Conservation (phyloP, 345 rosid species). For the Angophora floribunda region DNA sequence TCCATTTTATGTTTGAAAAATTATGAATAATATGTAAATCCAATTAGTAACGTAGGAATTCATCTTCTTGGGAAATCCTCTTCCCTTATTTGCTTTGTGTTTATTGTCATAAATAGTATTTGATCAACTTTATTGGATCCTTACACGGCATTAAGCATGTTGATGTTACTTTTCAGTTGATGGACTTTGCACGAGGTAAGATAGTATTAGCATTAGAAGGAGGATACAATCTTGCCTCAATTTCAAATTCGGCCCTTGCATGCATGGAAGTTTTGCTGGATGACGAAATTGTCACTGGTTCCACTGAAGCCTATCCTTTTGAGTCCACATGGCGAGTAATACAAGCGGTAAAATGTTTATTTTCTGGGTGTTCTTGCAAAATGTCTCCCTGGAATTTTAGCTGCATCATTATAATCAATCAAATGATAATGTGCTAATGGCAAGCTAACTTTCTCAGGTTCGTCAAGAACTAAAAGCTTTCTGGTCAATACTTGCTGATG, state of each 20-base stretch:
- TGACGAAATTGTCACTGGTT: slow-evolving; percentile 31
- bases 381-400: background rate
- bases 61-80: background rate
- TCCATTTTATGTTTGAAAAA: background rate
- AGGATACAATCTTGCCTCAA: slow-evolving; percentile 81
- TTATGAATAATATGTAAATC: background rate
- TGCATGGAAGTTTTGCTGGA: slow-evolving; percentile 82
- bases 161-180: slow-evolving; percentile 35
- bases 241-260: slow-evolving; percentile 81
- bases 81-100: background rate
- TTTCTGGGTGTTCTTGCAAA: background rate
- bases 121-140: background rate
- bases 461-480: slow-evolving; percentile 44
- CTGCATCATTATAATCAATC: background rate
- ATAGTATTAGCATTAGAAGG: slow-evolving; percentile 86
- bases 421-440: background rate
- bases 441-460: slow-evolving; percentile 37
- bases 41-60: background rate
- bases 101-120: background rate
- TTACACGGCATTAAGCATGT: background rate
- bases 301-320: slow-evolving; percentile 67
- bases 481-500: slow-evolving; percentile 73
- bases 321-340: slow-evolving; percentile 90
- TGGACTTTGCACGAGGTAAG: slow-evolving; percentile 83
- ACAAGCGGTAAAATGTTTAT: slow-evolving; percentile 38